A percentile compares a stretch with the other conserved stretches of the same genome.
These are phyloP conservation scores for Pythium sukuiense DNA, from an alignment of 352 stramenopile species.

Conservation along the genomic window DNA sequence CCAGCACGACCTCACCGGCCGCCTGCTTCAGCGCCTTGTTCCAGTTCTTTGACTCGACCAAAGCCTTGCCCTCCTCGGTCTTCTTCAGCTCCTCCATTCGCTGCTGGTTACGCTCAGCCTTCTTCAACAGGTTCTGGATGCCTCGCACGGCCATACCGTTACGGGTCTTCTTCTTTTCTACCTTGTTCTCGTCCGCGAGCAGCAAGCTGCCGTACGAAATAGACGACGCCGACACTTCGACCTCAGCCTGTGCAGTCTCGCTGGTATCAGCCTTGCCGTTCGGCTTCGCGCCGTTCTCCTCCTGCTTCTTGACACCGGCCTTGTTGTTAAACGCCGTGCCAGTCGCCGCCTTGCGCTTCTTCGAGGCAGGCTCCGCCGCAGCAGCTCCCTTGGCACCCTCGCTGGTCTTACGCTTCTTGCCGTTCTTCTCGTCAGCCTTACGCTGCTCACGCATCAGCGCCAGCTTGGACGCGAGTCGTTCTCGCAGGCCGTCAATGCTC, in stretches of 20 bases:
- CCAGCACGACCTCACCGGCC: constrained; percentile 59
- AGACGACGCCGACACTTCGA: constrained; percentile 31
- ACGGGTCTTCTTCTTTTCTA: constrained; percentile 61
- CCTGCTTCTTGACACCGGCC: constrained; percentile 34
- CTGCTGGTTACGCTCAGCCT: constrained; percentile 74
- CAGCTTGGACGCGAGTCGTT: constrained; percentile 68
- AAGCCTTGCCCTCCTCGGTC: constrained; percentile 66
- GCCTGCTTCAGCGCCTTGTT: constrained; percentile 76
- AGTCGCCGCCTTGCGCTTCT: constrained; percentile 55
- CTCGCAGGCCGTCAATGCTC: constrained; percentile 62
- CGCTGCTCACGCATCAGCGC: constrained; percentile 72
- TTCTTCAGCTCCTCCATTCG: constrained; percentile 80
- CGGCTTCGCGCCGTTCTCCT: constrained; percentile 18
- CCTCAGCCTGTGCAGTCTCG: constrained; percentile 4
- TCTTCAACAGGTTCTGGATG: constrained; percentile 83
- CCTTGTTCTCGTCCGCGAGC: constrained; percentile 52
- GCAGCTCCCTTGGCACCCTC: constrained; percentile 23
- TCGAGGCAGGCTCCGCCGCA: constrained; percentile 35
- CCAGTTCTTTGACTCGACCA: constrained; percentile 67
- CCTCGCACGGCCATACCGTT: constrained; percentile 67
- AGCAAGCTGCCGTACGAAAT: constrained; percentile 83
- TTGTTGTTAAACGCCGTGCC: constrained; percentile 42
- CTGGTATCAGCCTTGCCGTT: constrained; percentile 21
- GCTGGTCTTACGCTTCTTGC: constrained; percentile 52
- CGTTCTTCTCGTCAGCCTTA: constrained; percentile 60